A percentile compares a stretch with the other conserved stretches of the same genome.
phyloP scores from a whole-genome alignment of 2,329 filamentous ascomycete species.

The Tolypocladium ophioglossoides region DNA sequence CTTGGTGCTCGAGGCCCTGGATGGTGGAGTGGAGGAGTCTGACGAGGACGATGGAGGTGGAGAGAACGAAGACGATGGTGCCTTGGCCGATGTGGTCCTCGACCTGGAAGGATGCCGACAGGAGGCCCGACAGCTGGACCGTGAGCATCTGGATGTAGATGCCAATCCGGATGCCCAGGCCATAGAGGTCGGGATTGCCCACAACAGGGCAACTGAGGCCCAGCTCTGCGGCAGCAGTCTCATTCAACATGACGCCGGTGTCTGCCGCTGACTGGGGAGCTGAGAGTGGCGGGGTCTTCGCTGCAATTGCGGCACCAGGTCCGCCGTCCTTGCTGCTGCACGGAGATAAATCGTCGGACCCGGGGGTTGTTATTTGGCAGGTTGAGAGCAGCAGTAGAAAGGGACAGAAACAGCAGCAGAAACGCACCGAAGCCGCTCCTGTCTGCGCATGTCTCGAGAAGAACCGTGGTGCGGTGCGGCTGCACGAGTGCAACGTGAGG shows the following conservation, averaged over 20 bases:
- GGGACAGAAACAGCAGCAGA: neutral
- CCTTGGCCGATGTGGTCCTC: slow-evolving; percentile 11
- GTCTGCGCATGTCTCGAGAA: neutral
- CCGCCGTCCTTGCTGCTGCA: neutral
- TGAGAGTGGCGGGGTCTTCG: neutral
- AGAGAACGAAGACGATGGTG: slow-evolving; percentile 12
- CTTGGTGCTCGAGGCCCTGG: neutral
- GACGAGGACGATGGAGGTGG: slow-evolving; percentile 10
- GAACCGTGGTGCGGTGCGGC: neutral
- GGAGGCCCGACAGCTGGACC: slow-evolving; percentile 11
- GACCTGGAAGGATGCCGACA: slow-evolving; percentile 6
- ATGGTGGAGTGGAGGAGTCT: slow-evolving; percentile 4
- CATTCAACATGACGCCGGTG: neutral
- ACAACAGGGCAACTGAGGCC: slow-evolving; percentile 5
- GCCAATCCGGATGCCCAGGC: slow-evolving; percentile 16
- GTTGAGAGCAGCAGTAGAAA: neutral
- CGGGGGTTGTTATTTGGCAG: neutral
- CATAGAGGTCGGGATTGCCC: slow-evolving; percentile 15
- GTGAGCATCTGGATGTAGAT: slow-evolving; percentile 17
- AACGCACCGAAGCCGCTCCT: neutral
- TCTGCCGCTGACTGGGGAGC: neutral
- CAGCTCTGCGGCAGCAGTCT: neutral
- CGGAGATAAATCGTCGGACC: neutral
- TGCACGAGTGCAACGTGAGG: neutral
- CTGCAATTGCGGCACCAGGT: neutral